phyloP scores from a whole-genome alignment of 352 stramenopile species.

The Phytophthora macrochlamydospora region DNA sequence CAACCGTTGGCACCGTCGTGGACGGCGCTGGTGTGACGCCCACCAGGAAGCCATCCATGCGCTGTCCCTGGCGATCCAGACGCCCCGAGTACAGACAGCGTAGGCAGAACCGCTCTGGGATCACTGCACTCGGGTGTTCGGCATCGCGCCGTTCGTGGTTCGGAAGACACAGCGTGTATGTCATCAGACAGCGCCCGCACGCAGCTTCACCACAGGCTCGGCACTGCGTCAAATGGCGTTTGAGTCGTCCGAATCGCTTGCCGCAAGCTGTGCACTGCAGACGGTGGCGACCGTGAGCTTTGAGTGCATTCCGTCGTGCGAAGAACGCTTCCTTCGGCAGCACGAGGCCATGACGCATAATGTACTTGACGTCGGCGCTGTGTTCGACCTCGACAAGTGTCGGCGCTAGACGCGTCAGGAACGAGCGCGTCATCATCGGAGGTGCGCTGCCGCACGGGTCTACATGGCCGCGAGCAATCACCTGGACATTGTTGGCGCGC shows the following conservation, averaged over 20 bases:
- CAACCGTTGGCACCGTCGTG: slow-evolving; percentile 26
- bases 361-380: slow-evolving; percentile 61
- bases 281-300: slow-evolving; percentile 34
- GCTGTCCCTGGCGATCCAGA: slow-evolving; percentile 54
- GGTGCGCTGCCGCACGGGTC: slow-evolving; percentile 43
- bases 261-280: slow-evolving; percentile 45
- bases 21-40: slow-evolving; percentile 11
- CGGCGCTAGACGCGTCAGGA: slow-evolving; percentile 47
- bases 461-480: slow-evolving; percentile 45
- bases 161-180: slow-evolving; percentile 63
- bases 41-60: slow-evolving; percentile 45
- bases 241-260: slow-evolving; percentile 47
- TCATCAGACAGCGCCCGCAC: slow-evolving; percentile 57
- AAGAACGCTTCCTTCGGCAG: slow-evolving; percentile 43
- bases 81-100: slow-evolving; percentile 64
- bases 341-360: slow-evolving; percentile 48
- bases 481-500: slow-evolving; percentile 47
- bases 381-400: slow-evolving; percentile 51
- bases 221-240: slow-evolving; percentile 50
- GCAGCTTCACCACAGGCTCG: slow-evolving; percentile 58
- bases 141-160: slow-evolving; percentile 57
- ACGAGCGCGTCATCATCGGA: slow-evolving; percentile 41
- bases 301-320: slow-evolving; percentile 33
- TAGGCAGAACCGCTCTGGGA: slow-evolving; percentile 68
- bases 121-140: slow-evolving; percentile 66